These are phyloP conservation scores for Steccherinum ochraceum DNA, from an alignment of 768 basidiomycete species.

Conservation along the genomic window DNA sequence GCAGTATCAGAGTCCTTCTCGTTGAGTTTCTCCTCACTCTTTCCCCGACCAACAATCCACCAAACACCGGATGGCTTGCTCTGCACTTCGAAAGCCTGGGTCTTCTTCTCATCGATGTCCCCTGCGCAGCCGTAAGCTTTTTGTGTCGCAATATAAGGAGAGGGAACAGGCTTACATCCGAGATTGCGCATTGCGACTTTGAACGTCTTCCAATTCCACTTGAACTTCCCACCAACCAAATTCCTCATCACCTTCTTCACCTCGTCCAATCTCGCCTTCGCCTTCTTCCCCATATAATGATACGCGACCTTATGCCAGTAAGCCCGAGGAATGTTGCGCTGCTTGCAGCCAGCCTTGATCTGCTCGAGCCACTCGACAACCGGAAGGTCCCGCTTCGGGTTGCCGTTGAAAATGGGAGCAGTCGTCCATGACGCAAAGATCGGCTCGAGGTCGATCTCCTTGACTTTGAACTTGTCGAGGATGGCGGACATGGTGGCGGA, in stretches of 20 bases:
- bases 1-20: conserved; percentile 11
- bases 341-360: conserved; percentile 65
- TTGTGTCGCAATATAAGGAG: not conserved
- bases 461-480: conserved; percentile 76
- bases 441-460: conserved; percentile 69
- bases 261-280: conserved; percentile 62
- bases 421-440: conserved; percentile 59
- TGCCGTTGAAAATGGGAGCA: conserved; percentile 61
- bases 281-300: conserved; percentile 66
- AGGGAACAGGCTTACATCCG: conserved; percentile 56
- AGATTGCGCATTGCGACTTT: conserved; percentile 73
- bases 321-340: conserved; percentile 69
- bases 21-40: conserved; percentile 8
- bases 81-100: conserved; percentile 17
- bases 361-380: conserved; percentile 70
- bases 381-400: conserved; percentile 58
- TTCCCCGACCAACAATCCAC: conserved; percentile 15
- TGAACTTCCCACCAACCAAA: conserved; percentile 70
- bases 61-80: conserved; percentile 21
- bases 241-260: conserved; percentile 68
- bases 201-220: conserved; percentile 83
- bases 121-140: conserved; percentile 37
- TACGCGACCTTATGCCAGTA: conserved; percentile 82
- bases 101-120: conserved; percentile 48
- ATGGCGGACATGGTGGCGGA: conserved; percentile 31